Base-by-base conservation (phyloP, 2,329 filamentous ascomycete genomes). In the Paecilomyces niveus region DNA sequence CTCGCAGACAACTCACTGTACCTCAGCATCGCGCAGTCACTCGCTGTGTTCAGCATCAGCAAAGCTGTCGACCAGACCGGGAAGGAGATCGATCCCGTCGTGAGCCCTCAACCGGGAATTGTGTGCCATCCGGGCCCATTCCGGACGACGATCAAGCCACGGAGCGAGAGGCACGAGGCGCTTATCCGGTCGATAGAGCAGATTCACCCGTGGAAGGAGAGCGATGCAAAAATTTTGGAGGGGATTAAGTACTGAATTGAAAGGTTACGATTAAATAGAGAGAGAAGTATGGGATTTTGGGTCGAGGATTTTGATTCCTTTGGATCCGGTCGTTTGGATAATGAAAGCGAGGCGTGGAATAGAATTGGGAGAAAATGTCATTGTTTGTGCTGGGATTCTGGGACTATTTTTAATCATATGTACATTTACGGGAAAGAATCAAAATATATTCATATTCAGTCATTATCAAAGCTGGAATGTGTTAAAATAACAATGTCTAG, bases 1-100 rank as follows among this genome's bases (percentile, higher is more conserved):
- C 65, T 79, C 9, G 78, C 78, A 0, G 75, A 79, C n/a, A 68
- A 68, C 3, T 69, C 72, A 0, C 31, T 80, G 0, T 80, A 72
- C 58, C 59, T 79, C 10, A 75, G 63, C 15, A 71, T 78, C 21
- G 77, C 73, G 0, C 78, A 78, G 31, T 67, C 72, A 0, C 67
- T 85, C 1, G 73, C 82, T 0, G 76, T 76, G 0, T 83, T 84
- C 54, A 65, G 73, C 3, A 69, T 83, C 13, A 59, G 58, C 9
- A 78, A 78, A 57, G 60, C 62, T 0, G 57, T 75, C 6, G 53
- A 50, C 13, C 70, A 72, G 22, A 66, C 75, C 4, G 80, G 76
- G 0, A 69, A 64, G 18, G 69, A 71, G 9, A 64, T 79, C 0
- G 74, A 73, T 22, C 67, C 72, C 0, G 64, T 68, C 21, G 50